Base-by-base conservation (phyloP, 768 basidiomycete species). In the Suillus fuscotomentosus region DNA sequence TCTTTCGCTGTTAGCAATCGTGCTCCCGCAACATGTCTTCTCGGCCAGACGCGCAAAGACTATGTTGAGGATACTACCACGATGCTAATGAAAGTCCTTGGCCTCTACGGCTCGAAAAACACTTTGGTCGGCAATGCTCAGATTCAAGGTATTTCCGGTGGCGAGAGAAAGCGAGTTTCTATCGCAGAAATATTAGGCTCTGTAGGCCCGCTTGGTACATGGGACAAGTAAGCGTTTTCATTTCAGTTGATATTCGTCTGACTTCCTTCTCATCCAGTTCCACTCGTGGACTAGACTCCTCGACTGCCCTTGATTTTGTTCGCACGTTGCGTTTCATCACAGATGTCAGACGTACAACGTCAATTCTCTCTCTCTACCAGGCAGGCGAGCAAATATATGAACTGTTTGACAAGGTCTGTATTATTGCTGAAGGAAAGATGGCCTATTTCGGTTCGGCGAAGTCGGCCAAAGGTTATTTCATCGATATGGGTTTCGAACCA, bases 311-410 rank as follows among this genome's bases (percentile, higher is more conserved):
- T 41, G 90, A 92, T 72, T 92, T 88, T 67, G 87, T 87, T 43
- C 86, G 84, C 56, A 87, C 88, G 1, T 76, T 93, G 22, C 84
- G 90, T 11, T 84, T 88, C 47, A 81, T 85, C 1, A 91, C 91
- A 2, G 86, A 91, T 70, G 74, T 84, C 8, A 74, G 77, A 65
- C 73, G 76, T 27, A 62, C 75, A 39, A 72, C 88, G 3, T 92
- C 89, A 2, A 85, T 94, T 63, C 90, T 94, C 22, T 89, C 91
- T 2, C 86, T 95, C 48, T 95, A 95, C 75, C 93, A 95, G 73
- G 93, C 92, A 5, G 87, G 89, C 62, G 91, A 94, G 72, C 79
- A 79, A 3, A 73, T 90, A 0, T 89, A 87, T 65, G 66, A 82
- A 47, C 80, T 83, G 66, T 95, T 91, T 69, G 88, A 91, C 82